Evolutionary conservation across 1,139 yeast species (phyloP), one percentile per base, ranked within the genome.

Genomic region (Saccharomyces hybrid): DNA sequence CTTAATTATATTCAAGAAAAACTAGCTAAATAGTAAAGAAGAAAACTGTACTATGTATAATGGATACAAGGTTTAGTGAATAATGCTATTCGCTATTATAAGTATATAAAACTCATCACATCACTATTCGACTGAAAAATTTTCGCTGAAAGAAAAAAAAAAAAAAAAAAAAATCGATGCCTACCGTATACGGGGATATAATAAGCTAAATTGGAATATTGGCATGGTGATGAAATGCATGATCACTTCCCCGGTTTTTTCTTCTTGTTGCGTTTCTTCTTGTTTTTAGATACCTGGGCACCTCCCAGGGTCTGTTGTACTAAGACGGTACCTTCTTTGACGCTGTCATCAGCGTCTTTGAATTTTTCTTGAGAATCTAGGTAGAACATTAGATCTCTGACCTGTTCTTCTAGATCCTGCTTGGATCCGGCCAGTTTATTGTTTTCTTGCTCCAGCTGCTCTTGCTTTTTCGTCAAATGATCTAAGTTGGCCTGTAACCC

Each of bases 351-450:
- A 26, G 88, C 86, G 64, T 83, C 79, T 62, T 83, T 80, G 62
- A 88, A 79, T 68, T 84, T 86, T 55, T 83, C 86, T 65, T 80
- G 87, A 2, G 87, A 79, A 58, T 87, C 95, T 52, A 89, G 73
- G 66, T 77, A 88, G 60, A 88, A 86, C 97, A 89, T 87, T 56
- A 90, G 70, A 67, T 90, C 97, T 44, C 78, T 79, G 2, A 86
- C 82, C 67, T 88, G 95, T 42, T 86, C 95, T 51, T 77, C 69
- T 50, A 88, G 71, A 2, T 81, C 87, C 26, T 69, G 69, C 12
- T 50, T 50, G 11, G 34, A 42, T 9, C 38, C 47, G n/a, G 56
- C 54, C 7, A 69, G 27, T 49, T 72, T 69, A 2, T 57, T 53
- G 12, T 58, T 65, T 26, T 63, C 63, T 6, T 44, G 48, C 27